Evolutionary conservation across 441 rosid species (phyloP), one percentile per base, ranked within the genome.

Genomic region (Jatropha podagrica): DNA sequence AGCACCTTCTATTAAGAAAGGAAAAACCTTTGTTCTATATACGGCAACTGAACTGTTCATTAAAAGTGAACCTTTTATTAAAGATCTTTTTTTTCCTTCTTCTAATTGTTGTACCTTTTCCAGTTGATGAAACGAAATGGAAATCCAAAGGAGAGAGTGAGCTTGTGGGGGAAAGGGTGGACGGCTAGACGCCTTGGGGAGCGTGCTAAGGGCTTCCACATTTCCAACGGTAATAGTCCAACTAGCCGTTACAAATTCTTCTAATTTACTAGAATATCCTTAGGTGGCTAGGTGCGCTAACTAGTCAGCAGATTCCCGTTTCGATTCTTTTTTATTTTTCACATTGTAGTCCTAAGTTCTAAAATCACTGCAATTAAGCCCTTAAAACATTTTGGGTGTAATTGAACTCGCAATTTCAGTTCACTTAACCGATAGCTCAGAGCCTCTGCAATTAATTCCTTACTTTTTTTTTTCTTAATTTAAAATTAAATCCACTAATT

Each of bases 201-300:
- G 77, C 69, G 80, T 78, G 80, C 51, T 48, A 17, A n/a, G 58
- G 20, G 65, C 18, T 41, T 26, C 44, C 65, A 62, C 48, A 32
- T 51, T 38, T 56, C 59, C 76, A 65, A 65, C 52, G 72, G 55
- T 17, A 48, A 77, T 9, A 5, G 14, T 62, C 77, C 59, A 68
- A 78, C 77, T 78, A 78, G 81, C 81, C 81, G 77, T 78, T 78
- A 46, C 4, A 12, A 44, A 4, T 3, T 63, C 3, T 14, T 3
- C 1, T 1, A 5, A 20, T 66, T 59, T 59, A 67, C 76, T 17
- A 46, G 51, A 49, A 7, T 69, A n/a, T 72, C 78, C 69, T 61
- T 13, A 15, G n/a, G 17, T 17, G 32, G 32, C 32, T 32, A 32
- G 32, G 32, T 32, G 32, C 32, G 1, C 2, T 32, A 32, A 32